Base-by-base conservation (phyloP, 768 basidiomycete species). In the Neoboletus brunneissimus region DNA sequence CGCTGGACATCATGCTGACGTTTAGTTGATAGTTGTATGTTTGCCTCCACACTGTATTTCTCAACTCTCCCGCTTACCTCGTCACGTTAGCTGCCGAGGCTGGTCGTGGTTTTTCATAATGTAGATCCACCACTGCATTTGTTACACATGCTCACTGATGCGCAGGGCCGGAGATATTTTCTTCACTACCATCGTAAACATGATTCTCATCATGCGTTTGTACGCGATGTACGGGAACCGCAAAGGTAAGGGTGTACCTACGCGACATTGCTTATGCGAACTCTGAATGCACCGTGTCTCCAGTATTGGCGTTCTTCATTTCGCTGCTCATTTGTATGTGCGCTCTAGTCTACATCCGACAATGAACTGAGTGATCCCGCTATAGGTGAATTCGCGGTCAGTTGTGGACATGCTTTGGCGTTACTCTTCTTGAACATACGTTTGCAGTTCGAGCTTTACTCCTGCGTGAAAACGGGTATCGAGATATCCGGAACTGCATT, bases 371-470 rank as follows among this genome's bases (percentile, higher is more conserved):
- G 13, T 22, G 10, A 38, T 38, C 27, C 5, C 10, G 5, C 25
- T 5, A 50, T 32, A 56, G 55, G 48, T 45, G 55, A 56, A 56
- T 32, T 51, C 9, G 35, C 16, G 18, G 54, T 55, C 12, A 35
- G 53, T 41, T 4, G 1, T 49, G 32, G 15, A 27, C 12, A 10
- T 16, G 18, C 12, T 38, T 12, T n/a, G 11, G 20, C 12, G 20
- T 29, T 18, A 13, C 15, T 20, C 20, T 20, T 49, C 31, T 34
- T 34, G 40, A 55, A 23, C 32, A 41, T 40, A 1, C 29, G n/a
- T 41, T 31, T 31, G 15, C 34, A 55, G 54, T 51, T 55, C 25
- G 54, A 55, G 20, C 49, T 56, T 45, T 56, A 50, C 9, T 34
- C 23, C 20, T 51, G 23, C 43, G n/a, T 52, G 22, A 56, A 15